Base-by-base conservation (phyloP, 129 eudicot species). In the Artemisia argyi region DNA sequence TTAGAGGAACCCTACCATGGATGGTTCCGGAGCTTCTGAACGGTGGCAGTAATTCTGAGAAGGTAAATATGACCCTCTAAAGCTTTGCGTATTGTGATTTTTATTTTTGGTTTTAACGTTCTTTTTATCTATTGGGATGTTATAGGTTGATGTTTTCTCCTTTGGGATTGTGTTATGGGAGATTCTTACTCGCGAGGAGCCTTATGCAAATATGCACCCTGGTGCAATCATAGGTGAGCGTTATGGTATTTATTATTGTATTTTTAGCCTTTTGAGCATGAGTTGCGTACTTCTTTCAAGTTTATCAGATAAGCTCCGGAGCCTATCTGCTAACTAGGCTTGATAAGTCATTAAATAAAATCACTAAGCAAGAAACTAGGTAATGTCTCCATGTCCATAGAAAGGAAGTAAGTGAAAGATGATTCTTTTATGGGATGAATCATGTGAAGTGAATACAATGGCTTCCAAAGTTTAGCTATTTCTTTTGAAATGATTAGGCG, bases 91-190 rank as follows among this genome's bases (percentile, higher is more conserved):
- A 13, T 48, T 24, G 15, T 14, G 11, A 28, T 28, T 28, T 28
- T 3, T 28, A 3, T 28, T 28, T 28, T 28, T 28, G 0, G 15
- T 49, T 42, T 3, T 61, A 50, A 13, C 55, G 13, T 32, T 52
- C 9, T 15, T 14, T 26, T 57, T n/a, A 52, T 7, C 68, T 48
- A 7, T 48, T 15, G 66, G 16, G 28, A 70, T 78, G 66, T 30
- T 24, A 71, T 87, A 93, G 98, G 98, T 93, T 75, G 98, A 93
- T 67, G 97, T 93, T 30, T 93, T 93, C 73, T 93, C 98, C 20
- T 93, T 87, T 77, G 98, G 98, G 65, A 93, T 93, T 58, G 92
- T 93, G 79, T 74, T 93, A 74, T 93, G 98, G 98, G 98, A 93
- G 89, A 87, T 93, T 75, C 97, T 93, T 61, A 93, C 98, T 2